Evolutionary conservation across 441 rosid genomes (phyloP), one percentile per base, ranked within the genome.

Genomic region (Syzygium malaccense): DNA sequence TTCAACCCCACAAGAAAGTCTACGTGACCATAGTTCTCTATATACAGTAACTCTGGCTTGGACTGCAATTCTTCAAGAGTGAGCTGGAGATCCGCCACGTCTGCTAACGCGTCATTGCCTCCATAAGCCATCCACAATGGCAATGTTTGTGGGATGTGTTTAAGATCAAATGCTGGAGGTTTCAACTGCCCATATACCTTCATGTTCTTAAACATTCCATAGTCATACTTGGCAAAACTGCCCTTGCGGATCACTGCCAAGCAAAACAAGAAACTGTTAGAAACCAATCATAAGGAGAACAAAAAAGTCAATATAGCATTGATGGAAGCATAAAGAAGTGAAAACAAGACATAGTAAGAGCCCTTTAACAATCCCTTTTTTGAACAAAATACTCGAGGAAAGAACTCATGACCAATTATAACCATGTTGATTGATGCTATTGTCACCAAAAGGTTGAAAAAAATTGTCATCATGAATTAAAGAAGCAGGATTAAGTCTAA

Each of bases 61-160:
- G 93, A 91, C 53, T 45, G 93, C 91, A 96, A 89, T 89, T 95
- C 94, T 10, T 89, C 88, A 11, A 96, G 93, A 68, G 97, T 96
- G 87, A 68, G 96, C 90, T 96, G 87, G 79, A 96, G 92, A 90
- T 98, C 98, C 11, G 37, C 91, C 55, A 90, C 83, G 18, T 96
- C 98, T 89, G 98, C 97, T 89, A 98, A 91, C 51, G 91, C 94
- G 89, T 98, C 99, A 55, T 58, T 89, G 56, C 98, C 99, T 58
- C 99, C 99, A 48, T 95, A 95, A 48, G 94, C 95, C 98, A 96
- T 95, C 99, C 99, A 98, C 87, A 96, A 85, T 68, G 98, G 98
- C 91, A 96, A 90, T 41, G 94, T 91, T 90, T 91, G 90, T 3
- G 99, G 98, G 86, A 96, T 93, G 87, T 55, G 90, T 88, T 89